Base-by-base conservation (phyloP, 768 basidiomycete species). In the Postia placenta region DNA sequence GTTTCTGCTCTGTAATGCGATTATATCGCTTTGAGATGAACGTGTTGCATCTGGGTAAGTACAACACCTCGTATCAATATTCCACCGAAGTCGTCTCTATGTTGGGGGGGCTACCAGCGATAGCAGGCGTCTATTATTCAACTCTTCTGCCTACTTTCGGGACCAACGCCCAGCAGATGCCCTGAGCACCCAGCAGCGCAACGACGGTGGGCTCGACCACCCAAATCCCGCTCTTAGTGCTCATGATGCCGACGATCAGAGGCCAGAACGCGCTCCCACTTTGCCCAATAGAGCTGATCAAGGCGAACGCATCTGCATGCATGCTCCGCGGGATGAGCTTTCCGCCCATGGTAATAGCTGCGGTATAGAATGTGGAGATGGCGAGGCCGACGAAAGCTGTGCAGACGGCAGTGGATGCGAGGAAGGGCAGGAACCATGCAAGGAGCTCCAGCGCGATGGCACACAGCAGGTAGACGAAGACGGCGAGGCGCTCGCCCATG, bases 301-400 rank as follows among this genome's bases (percentile, higher is more conserved):
- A 48, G 33, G 61, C 51, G 53, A 64, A 62, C 26, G 60, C 62
- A 42, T 62, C 60, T 3, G 62, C 60, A 24, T 64, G 62, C 62
- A 64, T 56, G 26, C 33, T 46, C 23, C 60, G 55, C 19, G 62
- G 62, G 17, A 63, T 50, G 48, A 63, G 58, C 50, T 51, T 52
- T 33, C 58, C 56, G 17, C 52, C 58, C 4, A 50, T 53, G 11
- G 56, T 52, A 41, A 61, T 60, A 24, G 57, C 62, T n/a, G 60
- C 56, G 7, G 60, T 45, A 53, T 64, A 64, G 50, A 61, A 64
- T 6, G 60, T 64, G 28, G 60, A 61, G 58, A 64, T 64, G 19
- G 56, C 60, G 38, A 64, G 51, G n/a, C 62, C 62, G 49, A 64
- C 58, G 51, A 64, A 49, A n/a, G 60, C 60, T 9, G 62, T 64